Base-by-base conservation (phyloP, 345 rosid genomes). In the Euphorbia lathyris region DNA sequence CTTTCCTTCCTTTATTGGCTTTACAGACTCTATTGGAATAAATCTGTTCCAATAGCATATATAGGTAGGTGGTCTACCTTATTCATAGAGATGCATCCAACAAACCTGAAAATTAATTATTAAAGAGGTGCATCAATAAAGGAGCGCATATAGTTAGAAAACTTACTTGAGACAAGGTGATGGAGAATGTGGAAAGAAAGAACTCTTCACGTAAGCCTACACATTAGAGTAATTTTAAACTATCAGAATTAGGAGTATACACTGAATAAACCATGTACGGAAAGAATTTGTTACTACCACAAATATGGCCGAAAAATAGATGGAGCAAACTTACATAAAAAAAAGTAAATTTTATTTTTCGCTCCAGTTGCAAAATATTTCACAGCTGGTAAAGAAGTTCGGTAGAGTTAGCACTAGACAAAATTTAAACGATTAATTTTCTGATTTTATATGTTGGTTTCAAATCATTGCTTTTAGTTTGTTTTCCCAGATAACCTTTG, bases 131-230 rank as follows among this genome's bases (percentile, higher is more conserved):
- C 25, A 47, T 11, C 25, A 13, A 19, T 27, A 56, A 30, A 64
- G 32, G 6, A 12, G 66, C 48, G 11, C 52, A 22, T 48, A 71
- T 22, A 61, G 55, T 22, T n/a, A 36, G 34, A 72, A 72, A 51
- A 26, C 10, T 78, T 81, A 95, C 98, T 85, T 86, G 78, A 92
- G 96, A 72, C 88, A 85, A 61, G 97, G 78, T 77, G 92, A 75
- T 59, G 98, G 99, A 66, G 98, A 87, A 68, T 92, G 88, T 19
- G 97, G 97, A 68, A 90, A 83, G 13, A 76, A 65, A 26, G 87
- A 72, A 68, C 92, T 90, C 82, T 83, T 95, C 83, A 90, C 89
- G 74, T 84, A 95, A 65, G 70, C 96, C 99, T 95, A 71, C 63
- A 80, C 8, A 32, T 57, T 50, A 38, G 75, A 65, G 36, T 17